Percentiles rank a stretch among this genome's conserved stretches.
phyloP scores from a whole-genome alignment of 2,329 filamentous ascomycete species.

The Chalaropsis ovoidea region DNA sequence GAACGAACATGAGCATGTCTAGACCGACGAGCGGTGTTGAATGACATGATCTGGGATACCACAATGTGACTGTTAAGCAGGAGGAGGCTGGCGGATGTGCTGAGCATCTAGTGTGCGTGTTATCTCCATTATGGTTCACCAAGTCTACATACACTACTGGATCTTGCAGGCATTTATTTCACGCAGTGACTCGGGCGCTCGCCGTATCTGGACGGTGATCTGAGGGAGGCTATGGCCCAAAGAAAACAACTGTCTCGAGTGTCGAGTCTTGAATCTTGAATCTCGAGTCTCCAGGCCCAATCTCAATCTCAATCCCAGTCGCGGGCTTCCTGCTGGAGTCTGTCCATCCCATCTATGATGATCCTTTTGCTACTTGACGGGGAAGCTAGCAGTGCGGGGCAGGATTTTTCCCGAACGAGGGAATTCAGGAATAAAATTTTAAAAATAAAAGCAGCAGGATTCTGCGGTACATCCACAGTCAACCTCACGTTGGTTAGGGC shows the following conservation, averaged over 20 bases:
- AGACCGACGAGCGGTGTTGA: neutral
- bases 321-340: neutral
- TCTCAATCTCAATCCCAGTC: neutral
- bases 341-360: slow-evolving; percentile 8
- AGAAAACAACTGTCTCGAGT: neutral
- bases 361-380: neutral
- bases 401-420: slow-evolving; percentile 3
- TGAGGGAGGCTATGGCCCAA: too few species aligned
- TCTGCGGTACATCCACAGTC: slow-evolving; percentile 1
- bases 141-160: neutral
- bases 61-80: neutral
- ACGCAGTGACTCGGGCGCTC: neutral
- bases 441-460: slow-evolving; percentile 4
- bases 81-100: neutral
- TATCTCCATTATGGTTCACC: neutral
- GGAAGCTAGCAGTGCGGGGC: slow-evolving; percentile 4
- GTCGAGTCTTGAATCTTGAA: neutral
- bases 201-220: too few species aligned
- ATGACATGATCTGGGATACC: neutral
- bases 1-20: neutral
- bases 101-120: neutral
- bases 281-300: neutral
- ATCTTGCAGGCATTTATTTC: neutral
- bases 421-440: neutral
- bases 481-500: neutral